Percentiles rank a stretch among this genome's conserved stretches.
Evolutionary conservation across 2,329 filamentous ascomycete genomes (phyloP).

Genomic region (Exserohilum rostratum): DNA sequence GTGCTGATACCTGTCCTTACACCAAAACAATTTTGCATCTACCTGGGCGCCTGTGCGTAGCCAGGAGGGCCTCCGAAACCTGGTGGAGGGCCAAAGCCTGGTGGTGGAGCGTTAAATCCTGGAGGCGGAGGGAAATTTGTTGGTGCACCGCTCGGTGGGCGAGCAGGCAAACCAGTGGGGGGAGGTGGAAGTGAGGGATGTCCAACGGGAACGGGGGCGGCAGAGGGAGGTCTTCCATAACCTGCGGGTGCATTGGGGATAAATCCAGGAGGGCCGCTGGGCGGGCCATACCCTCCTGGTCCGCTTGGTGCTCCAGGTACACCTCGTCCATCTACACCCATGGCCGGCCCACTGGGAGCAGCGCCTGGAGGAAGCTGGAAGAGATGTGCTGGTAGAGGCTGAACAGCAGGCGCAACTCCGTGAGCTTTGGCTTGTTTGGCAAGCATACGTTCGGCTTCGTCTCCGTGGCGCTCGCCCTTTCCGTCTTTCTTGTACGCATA

Average conservation of each 20-base stretch:
- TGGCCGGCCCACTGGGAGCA: conserved; percentile 41
- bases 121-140: conserved; percentile 37
- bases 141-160: conserved; percentile 72
- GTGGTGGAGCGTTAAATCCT: conserved; percentile 28
- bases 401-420: conserved; percentile 83
- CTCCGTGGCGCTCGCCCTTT: conserved; percentile 94
- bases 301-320: conserved; percentile 48
- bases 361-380: conserved; percentile 53
- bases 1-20: background rate
- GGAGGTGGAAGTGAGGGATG: conserved; percentile 63
- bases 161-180: conserved; percentile 65
- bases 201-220: conserved; percentile 24
- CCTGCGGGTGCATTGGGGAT: conserved; percentile 17
- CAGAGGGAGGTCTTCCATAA: conserved; percentile 31
- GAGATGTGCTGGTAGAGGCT: conserved; percentile 76
- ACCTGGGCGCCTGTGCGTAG: conserved; percentile 17
- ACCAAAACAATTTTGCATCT: background rate
- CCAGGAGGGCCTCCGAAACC: conserved; percentile 22
- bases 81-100: conserved; percentile 31
- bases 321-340: conserved; percentile 46
- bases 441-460: conserved; percentile 88
- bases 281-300: conserved; percentile 45
- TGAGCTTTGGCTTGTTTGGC: conserved; percentile 92
- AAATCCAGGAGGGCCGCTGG: conserved; percentile 50
- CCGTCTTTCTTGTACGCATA: conserved; percentile 99